Evolutionary conservation across 2,329 filamentous ascomycete species (phyloP).

Genomic region (Hymenoscyphus scutula): DNA sequence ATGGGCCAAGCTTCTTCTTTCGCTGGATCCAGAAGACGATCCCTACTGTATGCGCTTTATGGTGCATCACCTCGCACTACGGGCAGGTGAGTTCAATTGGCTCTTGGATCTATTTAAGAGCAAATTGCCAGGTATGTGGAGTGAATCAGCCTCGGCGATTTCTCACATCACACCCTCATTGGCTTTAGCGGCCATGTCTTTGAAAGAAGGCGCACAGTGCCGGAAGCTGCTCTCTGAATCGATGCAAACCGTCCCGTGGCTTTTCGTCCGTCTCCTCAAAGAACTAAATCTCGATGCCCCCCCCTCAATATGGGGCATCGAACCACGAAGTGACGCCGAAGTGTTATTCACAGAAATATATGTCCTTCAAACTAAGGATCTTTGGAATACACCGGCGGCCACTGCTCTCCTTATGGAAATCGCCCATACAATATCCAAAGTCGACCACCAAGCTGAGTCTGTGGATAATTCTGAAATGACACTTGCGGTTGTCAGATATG

Average conservation of each 20-base stretch:
- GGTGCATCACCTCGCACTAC: slow-evolving; percentile 81
- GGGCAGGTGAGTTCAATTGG: slow-evolving; percentile 72
- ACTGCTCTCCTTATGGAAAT: slow-evolving; percentile 62
- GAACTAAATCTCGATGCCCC: slow-evolving; percentile 78
- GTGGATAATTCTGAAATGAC: slow-evolving; percentile 30
- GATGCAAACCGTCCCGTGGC: slow-evolving; percentile 76
- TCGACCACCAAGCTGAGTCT: slow-evolving; percentile 17
- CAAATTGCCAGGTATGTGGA: slow-evolving; percentile 43
- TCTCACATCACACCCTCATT: slow-evolving; percentile 74
- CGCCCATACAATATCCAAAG: slow-evolving; percentile 44
- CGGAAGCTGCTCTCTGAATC: slow-evolving; percentile 63
- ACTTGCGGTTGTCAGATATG: slow-evolving; percentile 34
- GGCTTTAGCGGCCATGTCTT: slow-evolving; percentile 71
- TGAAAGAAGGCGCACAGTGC: slow-evolving; percentile 64
- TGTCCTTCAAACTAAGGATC: slow-evolving; percentile 62
- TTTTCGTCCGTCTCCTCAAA: slow-evolving; percentile 77
- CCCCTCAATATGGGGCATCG: slow-evolving; percentile 77
- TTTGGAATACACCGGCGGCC: slow-evolving; percentile 70
- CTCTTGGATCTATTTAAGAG: slow-evolving; percentile 66
- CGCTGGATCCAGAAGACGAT: slow-evolving; percentile 69
- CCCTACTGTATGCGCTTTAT: slow-evolving; percentile 80
- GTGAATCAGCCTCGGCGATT: slow-evolving; percentile 42
- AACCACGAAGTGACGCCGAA: slow-evolving; percentile 52
- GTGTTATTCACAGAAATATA: slow-evolving; percentile 63
- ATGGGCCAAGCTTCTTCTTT: slow-evolving; percentile 83